Evolutionary conservation across 768 basidiomycete genomes (phyloP).

Genomic region (Rhodotorula toruloides): DNA sequence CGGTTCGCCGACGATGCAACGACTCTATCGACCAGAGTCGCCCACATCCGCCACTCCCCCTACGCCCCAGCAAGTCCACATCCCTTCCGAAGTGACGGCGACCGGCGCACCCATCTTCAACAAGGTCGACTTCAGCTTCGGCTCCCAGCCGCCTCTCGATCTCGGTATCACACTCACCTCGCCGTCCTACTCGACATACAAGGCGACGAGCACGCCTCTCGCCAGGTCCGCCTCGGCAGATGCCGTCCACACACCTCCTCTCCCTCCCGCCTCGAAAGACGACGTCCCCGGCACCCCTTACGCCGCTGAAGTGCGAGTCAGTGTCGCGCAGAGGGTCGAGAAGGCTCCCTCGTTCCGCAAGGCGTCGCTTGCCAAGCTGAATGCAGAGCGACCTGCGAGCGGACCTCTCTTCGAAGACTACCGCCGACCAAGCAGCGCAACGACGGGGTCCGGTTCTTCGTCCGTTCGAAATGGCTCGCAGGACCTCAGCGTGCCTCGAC

Average conservation of each 20-base stretch:
- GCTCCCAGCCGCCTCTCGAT: constrained; percentile 23
- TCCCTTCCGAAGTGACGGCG: neutral
- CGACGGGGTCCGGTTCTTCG: neutral
- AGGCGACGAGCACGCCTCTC: constrained; percentile 7
- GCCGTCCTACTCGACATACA: constrained; percentile 17
- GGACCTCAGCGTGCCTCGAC: constrained; percentile 1
- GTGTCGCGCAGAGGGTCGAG: constrained; percentile 18
- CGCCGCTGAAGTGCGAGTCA: constrained; percentile 10
- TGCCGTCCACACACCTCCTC: neutral
- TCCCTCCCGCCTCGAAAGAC: neutral
- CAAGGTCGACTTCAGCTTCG: constrained; percentile 21
- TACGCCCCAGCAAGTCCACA: constrained; percentile 2
- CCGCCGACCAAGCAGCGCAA: constrained; percentile 1
- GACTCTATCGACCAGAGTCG: constrained; percentile 6
- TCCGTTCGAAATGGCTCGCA: neutral
- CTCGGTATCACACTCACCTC: constrained; percentile 28
- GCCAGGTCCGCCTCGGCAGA: neutral
- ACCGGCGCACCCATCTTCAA: constrained; percentile 9
- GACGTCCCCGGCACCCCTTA: constrained; percentile 7
- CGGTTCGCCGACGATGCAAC: neutral
- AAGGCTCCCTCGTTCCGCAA: constrained; percentile 6
- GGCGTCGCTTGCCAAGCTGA: constrained; percentile 6
- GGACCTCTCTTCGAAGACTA: neutral
- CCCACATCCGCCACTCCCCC: neutral
- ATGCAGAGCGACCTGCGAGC: neutral